Conservation (phyloP, 148 eudicot species). For the Beta vulgaris region DNA sequence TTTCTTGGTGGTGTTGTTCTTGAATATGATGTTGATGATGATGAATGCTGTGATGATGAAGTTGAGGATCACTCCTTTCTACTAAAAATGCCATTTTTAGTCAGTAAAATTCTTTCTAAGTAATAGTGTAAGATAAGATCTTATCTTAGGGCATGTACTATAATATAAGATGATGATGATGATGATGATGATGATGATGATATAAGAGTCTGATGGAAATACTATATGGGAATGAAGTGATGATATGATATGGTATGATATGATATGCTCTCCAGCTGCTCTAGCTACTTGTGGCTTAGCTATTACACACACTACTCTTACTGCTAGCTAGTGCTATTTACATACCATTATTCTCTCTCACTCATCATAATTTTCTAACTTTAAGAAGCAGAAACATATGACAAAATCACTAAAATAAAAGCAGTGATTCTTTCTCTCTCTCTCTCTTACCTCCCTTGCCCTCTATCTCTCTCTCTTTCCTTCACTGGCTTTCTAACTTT, state of each 20-base stretch:
- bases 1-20: conserved; percentile 28
- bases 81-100: conserved; percentile 30
- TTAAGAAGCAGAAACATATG: conserved; percentile 51
- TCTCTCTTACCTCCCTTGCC: conserved; percentile 12
- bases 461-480: neutral
- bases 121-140: conserved; percentile 17
- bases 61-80: conserved; percentile 30
- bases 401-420: conserved; percentile 43
- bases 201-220: conserved; percentile 14
- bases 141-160: conserved; percentile 26
- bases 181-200: conserved; percentile 1
- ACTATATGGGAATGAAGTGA: conserved; percentile 8
- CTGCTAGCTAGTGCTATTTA: conserved; percentile 23
- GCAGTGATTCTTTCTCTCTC: conserved; percentile 35
- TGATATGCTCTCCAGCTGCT: conserved; percentile 33
- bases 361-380: conserved; percentile 31
- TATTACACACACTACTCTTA: conserved; percentile 15
- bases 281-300: conserved; percentile 20
- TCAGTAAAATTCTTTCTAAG: neutral
- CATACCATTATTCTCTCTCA: conserved; percentile 20
- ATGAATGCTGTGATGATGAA: conserved; percentile 13
- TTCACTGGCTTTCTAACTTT: conserved; percentile 29
- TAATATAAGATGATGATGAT: conserved; percentile 1
- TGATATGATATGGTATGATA: neutral
- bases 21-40: conserved; percentile 16